Evolutionary conservation across 2,329 filamentous ascomycete species (phyloP).

Genomic region (Chrysosporium keratinophilum): DNA sequence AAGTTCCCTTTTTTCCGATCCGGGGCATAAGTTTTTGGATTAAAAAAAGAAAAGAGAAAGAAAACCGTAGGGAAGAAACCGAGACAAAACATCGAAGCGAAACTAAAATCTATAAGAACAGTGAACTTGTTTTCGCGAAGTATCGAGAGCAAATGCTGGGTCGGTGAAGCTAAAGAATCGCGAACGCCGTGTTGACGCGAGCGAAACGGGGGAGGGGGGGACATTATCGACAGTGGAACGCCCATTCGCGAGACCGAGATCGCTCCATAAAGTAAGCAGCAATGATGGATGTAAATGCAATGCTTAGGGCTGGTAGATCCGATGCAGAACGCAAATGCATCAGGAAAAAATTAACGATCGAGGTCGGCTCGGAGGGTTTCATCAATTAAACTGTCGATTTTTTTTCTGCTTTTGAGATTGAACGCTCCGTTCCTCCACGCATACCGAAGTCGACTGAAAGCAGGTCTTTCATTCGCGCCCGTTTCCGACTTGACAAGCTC

Average conservation of each 20-base stretch:
- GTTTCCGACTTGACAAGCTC: constrained; percentile 44
- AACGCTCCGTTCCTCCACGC: constrained; percentile 46
- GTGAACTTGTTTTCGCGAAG: neutral
- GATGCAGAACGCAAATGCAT: neutral
- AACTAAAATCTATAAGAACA: constrained; percentile 5
- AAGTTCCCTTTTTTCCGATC: neutral
- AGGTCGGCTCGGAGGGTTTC: constrained; percentile 43
- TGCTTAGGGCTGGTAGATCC: neutral
- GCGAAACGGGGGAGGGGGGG: neutral
- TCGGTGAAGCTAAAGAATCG: neutral
- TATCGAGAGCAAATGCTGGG: neutral
- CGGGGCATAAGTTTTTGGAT: neutral
- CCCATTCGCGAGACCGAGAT: neutral
- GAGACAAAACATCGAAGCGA: constrained; percentile 1
- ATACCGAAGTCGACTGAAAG: constrained; percentile 43
- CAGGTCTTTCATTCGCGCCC: constrained; percentile 31
- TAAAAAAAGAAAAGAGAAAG: neutral
- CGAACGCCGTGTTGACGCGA: neutral
- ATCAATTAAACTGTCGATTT: constrained; percentile 44
- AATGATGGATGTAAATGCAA: neutral
- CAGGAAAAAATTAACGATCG: constrained; percentile 31
- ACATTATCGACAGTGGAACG: constrained; percentile 7
- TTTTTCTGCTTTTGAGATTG: constrained; percentile 48
- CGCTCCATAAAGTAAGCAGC: neutral
- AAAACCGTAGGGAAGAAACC: neutral